phyloP scores from a whole-genome alignment of 192 early-diverging fungal species.

The Jimgerdemannia flammicorona region DNA sequence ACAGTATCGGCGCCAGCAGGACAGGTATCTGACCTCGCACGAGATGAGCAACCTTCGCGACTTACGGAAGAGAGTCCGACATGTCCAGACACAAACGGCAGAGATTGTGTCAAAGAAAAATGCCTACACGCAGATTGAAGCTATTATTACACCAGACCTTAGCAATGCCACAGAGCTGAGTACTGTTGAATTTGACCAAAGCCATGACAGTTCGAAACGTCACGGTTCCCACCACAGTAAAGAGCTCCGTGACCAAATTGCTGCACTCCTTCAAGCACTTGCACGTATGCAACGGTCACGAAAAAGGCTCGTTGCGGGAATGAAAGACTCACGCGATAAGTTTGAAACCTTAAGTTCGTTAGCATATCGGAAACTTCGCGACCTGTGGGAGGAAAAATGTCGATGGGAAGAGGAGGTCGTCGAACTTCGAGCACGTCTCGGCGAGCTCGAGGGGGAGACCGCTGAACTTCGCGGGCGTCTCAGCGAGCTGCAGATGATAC shows the following conservation, averaged over 20 bases:
- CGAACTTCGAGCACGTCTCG: no score
- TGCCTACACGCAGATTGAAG: neutral
- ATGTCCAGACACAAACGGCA: conserved; percentile 25
- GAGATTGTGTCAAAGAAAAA: neutral
- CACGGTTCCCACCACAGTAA: neutral
- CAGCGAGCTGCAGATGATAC: no score
- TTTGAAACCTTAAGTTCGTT: conserved; percentile 43
- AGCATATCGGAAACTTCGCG: conserved; percentile 47
- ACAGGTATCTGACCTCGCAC: no score
- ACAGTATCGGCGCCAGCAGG: neutral
- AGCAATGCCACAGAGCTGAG: neutral
- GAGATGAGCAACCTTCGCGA: neutral
- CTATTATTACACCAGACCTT: neutral
- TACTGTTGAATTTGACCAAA: neutral
- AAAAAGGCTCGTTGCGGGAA: conserved; percentile 34
- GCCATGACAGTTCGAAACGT: neutral
- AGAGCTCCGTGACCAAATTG: neutral
- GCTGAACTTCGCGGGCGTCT: no score
- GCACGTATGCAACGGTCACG: conserved; percentile 11
- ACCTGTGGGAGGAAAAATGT: conserved; percentile 37
- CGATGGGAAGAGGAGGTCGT: neutral
- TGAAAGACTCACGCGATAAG: conserved; percentile 46
- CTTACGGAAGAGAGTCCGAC: conserved; percentile 14
- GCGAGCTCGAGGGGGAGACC: no score
- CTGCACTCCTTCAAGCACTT: neutral